Percentiles rank a stretch among this genome's conserved stretches.
Evolutionary conservation across 2,329 filamentous ascomycete species (phyloP).

Genomic region (Fonsecaea monophora): DNA sequence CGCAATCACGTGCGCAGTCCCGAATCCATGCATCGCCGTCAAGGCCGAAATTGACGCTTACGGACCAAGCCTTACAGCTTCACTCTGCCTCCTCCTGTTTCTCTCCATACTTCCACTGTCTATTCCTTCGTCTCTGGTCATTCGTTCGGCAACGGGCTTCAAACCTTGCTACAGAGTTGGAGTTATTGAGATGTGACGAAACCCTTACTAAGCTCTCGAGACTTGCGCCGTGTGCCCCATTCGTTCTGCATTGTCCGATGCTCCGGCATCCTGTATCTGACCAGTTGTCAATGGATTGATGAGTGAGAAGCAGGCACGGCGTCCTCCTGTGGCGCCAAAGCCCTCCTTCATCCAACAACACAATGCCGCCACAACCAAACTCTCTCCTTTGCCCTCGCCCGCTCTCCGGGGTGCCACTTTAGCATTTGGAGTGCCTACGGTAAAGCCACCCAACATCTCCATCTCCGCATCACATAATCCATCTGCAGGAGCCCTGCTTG

Average conservation of each 20-base stretch:
- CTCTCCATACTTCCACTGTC: not conserved
- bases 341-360: conserved; percentile 35
- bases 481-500: conserved; percentile 34
- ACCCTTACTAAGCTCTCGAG: conserved; percentile 27
- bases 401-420: conserved; percentile 37
- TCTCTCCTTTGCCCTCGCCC: conserved; percentile 31
- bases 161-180: not conserved
- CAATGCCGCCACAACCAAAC: conserved; percentile 25
- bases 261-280: conserved; percentile 25
- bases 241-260: conserved; percentile 26
- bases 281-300: conserved; percentile 38
- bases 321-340: conserved; percentile 40
- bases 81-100: conserved; percentile 10
- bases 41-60: conserved; percentile 8
- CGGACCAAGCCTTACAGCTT: conserved; percentile 3
- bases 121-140: not conserved
- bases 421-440: conserved; percentile 35
- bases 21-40: not conserved
- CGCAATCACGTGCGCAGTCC: not conserved
- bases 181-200: conserved; percentile 17
- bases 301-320: conserved; percentile 39
- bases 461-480: conserved; percentile 31
- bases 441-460: conserved; percentile 25
- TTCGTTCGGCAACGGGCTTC: conserved; percentile 10
- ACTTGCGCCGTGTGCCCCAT: conserved; percentile 1